Conservation (phyloP, 139 green algal genomes). For the Volvox reticuliferus region DNA sequence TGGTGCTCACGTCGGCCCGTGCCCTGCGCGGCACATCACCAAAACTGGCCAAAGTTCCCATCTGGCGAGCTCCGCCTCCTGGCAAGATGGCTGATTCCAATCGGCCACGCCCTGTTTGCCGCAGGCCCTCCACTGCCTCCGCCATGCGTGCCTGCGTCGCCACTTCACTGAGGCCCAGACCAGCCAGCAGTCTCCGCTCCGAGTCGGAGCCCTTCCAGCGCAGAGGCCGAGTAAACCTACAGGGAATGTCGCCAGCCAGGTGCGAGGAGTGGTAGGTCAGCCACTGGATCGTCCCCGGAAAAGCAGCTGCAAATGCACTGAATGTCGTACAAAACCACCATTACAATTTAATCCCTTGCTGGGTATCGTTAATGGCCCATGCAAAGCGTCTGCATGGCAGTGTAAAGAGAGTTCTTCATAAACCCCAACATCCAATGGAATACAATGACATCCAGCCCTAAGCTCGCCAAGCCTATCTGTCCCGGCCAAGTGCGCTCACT, state of each 20-base stretch:
- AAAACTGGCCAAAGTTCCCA: conserved; percentile 31
- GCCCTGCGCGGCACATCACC: background rate
- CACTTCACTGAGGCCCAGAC: conserved; percentile 16
- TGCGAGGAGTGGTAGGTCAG: too few relatives aligned
- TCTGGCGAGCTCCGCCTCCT: background rate
- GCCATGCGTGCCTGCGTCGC: conserved; percentile 8
- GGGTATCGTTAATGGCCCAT: too few relatives aligned
- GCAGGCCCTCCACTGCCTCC: background rate
- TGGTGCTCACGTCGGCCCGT: background rate
- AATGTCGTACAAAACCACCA: too few relatives aligned
- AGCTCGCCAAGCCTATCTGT: too few relatives aligned
- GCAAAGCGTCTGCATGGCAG: too few relatives aligned
- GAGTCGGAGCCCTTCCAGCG: conserved; percentile 42
- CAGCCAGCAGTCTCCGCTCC: conserved; percentile 32
- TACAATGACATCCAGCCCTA: too few relatives aligned
- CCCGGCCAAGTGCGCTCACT: background rate
- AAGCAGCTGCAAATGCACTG: too few relatives aligned
- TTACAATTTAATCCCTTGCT: too few relatives aligned
- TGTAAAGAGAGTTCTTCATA: too few relatives aligned
- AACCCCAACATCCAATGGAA: too few relatives aligned
- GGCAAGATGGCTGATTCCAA: background rate
- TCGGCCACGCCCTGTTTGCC: background rate
- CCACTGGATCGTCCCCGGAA: too few relatives aligned
- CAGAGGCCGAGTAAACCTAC: conserved; percentile 25
- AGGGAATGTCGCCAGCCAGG: background rate